Conservation (phyloP, 805 yeast genomes). For the Myxozyma neotropica region DNA sequence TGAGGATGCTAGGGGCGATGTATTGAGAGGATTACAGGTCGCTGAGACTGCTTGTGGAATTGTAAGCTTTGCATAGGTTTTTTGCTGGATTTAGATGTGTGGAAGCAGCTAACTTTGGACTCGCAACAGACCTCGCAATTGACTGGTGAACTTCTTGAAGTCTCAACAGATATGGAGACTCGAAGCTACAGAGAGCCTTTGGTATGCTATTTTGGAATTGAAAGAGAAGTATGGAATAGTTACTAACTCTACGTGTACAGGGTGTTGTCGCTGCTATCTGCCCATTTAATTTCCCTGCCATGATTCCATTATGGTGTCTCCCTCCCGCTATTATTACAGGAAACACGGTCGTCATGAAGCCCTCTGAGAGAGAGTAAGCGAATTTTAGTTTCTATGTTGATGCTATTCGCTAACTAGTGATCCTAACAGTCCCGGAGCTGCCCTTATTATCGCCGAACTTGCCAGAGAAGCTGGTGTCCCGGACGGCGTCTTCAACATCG, state of each 20-base stretch:
- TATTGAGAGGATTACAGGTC: slow-evolving; percentile 73
- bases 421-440: slow-evolving; percentile 72
- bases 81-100: no score
- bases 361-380: slow-evolving; percentile 62
- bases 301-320: slow-evolving; percentile 73
- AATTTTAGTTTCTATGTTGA: no score
- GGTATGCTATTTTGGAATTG: neutral
- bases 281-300: slow-evolving; percentile 83
- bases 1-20: slow-evolving; percentile 75
- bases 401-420: no score
- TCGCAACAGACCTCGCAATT: slow-evolving; percentile 49
- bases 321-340: slow-evolving; percentile 70
- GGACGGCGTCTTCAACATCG: slow-evolving; percentile 57
- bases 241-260: neutral
- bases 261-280: slow-evolving; percentile 78
- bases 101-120: no score
- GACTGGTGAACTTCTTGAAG: slow-evolving; percentile 66
- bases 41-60: slow-evolving; percentile 74
- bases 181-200: slow-evolving; percentile 63
- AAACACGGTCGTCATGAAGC: slow-evolving; percentile 70
- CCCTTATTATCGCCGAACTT: slow-evolving; percentile 71
- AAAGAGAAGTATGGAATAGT: neutral
- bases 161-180: slow-evolving; percentile 74
- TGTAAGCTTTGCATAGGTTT: no score
- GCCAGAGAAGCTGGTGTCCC: slow-evolving; percentile 76